These are phyloP conservation scores for Tetrapisispora nanseiensis DNA, from an alignment of 805 yeast species.

Conservation along the genomic window DNA sequence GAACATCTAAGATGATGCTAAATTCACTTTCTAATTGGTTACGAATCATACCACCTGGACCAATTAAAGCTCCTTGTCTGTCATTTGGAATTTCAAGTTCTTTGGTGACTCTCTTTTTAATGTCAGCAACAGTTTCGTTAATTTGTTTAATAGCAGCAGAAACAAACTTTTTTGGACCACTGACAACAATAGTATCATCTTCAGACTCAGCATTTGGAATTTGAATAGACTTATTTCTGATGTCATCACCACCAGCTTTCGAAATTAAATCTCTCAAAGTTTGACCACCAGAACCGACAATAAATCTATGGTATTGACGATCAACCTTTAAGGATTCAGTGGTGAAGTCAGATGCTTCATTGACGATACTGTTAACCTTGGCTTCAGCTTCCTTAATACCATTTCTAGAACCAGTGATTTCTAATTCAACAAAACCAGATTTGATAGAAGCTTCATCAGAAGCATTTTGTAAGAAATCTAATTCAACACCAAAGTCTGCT, in stretches of 20 bases:
- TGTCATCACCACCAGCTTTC: slow-evolving; percentile 60
- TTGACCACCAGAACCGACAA: slow-evolving; percentile 74
- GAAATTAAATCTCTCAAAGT: slow-evolving; percentile 62
- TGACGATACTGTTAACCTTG: slow-evolving; percentile 52
- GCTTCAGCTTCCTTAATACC: slow-evolving; percentile 65
- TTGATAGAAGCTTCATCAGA: slow-evolving; percentile 37
- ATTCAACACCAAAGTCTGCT: slow-evolving; percentile 47
- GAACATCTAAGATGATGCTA: slow-evolving; percentile 55
- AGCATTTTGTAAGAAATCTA: slow-evolving; percentile 33
- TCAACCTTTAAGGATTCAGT: slow-evolving; percentile 55
- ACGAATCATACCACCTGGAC: slow-evolving; percentile 70
- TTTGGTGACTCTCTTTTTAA: slow-evolving; percentile 49
- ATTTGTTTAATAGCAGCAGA: slow-evolving; percentile 55
- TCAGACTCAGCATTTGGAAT: slow-evolving; percentile 62
- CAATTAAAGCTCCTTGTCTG: slow-evolving; percentile 68
- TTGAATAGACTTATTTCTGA: slow-evolving; percentile 34
- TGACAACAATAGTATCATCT: slow-evolving; percentile 46
- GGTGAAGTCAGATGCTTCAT: slow-evolving; percentile 52
- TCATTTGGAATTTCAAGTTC: slow-evolving; percentile 54
- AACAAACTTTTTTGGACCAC: slow-evolving; percentile 72
- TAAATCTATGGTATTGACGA: slow-evolving; percentile 60
- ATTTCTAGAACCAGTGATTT: slow-evolving; percentile 66
- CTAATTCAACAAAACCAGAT: slow-evolving; percentile 49
- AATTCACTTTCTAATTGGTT: slow-evolving; percentile 62
- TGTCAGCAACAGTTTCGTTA: slow-evolving; percentile 49